phyloP scores from a whole-genome alignment of 2,329 filamentous ascomycete genomes.

The Cladosporium sp. region DNA sequence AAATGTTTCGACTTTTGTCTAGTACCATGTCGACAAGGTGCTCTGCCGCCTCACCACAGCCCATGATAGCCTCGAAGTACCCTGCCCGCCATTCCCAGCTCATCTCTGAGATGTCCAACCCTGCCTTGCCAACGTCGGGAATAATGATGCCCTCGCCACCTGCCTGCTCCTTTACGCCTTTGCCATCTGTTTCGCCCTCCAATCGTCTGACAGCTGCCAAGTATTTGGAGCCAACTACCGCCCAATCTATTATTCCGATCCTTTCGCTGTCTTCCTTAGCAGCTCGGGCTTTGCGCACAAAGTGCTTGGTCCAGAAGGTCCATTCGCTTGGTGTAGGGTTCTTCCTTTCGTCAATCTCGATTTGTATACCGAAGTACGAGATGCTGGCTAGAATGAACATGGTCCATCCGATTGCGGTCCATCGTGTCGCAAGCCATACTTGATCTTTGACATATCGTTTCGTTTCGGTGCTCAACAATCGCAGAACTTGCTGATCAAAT shows the following conservation, averaged over 20 bases:
- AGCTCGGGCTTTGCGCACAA: slow-evolving; percentile 56
- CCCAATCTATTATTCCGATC: slow-evolving; percentile 66
- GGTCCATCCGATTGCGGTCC: slow-evolving; percentile 62
- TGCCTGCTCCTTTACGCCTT: slow-evolving; percentile 50
- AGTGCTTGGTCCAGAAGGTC: slow-evolving; percentile 65
- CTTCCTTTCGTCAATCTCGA: slow-evolving; percentile 69
- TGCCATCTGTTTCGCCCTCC: slow-evolving; percentile 63
- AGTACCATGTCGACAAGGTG: slow-evolving; percentile 74
- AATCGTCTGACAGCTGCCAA: slow-evolving; percentile 60
- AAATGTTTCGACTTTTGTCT: slow-evolving; percentile 61
- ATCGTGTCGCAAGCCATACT: slow-evolving; percentile 65
- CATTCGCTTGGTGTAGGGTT: slow-evolving; percentile 83
- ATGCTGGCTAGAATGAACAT: slow-evolving; percentile 57
- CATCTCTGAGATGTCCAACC: slow-evolving; percentile 68
- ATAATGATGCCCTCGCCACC: slow-evolving; percentile 30
- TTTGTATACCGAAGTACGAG: slow-evolving; percentile 62
- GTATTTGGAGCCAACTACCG: slow-evolving; percentile 58
- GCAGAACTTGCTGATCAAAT: slow-evolving; percentile 48
- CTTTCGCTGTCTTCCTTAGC: slow-evolving; percentile 49
- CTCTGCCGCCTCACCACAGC: slow-evolving; percentile 71
- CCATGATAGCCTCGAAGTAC: slow-evolving; percentile 79
- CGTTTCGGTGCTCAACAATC: slow-evolving; percentile 75
- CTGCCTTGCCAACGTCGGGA: slow-evolving; percentile 52
- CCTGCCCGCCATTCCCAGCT: slow-evolving; percentile 80
- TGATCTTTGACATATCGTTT: slow-evolving; percentile 68